Base-by-base conservation (phyloP, 495 filamentous ascomycete species). In the Rusavskia elegans region DNA sequence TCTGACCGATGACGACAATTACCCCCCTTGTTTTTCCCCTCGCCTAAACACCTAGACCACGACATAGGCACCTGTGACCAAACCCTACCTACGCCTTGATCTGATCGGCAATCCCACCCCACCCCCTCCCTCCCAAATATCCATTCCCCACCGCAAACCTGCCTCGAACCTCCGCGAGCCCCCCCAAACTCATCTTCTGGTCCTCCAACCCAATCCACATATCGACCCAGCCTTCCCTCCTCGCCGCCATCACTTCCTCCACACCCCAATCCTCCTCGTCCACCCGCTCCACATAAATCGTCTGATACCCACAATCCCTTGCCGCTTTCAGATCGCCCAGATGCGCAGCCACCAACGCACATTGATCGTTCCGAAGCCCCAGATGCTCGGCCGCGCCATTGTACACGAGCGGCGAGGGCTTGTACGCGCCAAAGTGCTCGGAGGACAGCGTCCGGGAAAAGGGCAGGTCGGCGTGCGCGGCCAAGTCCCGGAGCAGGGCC, bases 261-360 rank as follows among this genome's bases (percentile, higher is more conserved):
- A 51, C 23, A 16, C 57, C 55, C 75, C 76, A 81, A n/a, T 65
- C 64, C 65, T 87, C 84, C 64, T 90, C 86, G 35, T 61, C 54
- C 14, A 65, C 62, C 50, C 83, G 67, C 67, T 84, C 84, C n/a
- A 89, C 79, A 66, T 87, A 92, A 37, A 93, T 73, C 0, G 82
- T 84, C 61, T 73, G 67, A 46, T 88, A 68, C 0, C 85, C 86
- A 41, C 66, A 69, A 11, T 53, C 60, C 60, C 79, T 79, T 13
- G 84, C 86, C 0, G 76, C 84, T 45, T 76, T 71, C 54, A 89
- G 59, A 60, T 89, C 85, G 13, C 54, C 58, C 45, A 89, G 61
- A 65, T 93, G 86, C 39, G 85, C 77, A 14, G 87, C 85, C n/a
- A 89, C 85, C 77, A 90, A 73, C 0, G 75, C 83, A 49, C 85